Conservation (phyloP, 768 basidiomycete species). For the Nidularia pulvinata region DNA sequence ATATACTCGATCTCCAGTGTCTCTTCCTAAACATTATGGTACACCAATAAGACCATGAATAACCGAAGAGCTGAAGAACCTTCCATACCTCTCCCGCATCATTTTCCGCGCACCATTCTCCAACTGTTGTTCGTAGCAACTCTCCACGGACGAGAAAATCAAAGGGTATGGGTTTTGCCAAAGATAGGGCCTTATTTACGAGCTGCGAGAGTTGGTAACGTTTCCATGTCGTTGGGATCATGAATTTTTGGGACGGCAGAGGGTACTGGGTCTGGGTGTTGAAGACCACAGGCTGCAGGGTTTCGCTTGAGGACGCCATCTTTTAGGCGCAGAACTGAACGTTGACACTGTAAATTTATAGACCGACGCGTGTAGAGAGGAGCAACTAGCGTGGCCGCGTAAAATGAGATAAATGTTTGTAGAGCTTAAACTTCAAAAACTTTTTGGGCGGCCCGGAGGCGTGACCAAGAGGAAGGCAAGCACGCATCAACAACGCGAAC, state of each 20-base stretch:
- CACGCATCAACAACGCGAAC: too few relatives aligned
- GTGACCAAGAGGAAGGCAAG: too few relatives aligned
- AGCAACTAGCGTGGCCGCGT: too few relatives aligned
- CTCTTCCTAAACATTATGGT: slow-evolving; percentile 59
- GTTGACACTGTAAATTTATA: too few relatives aligned
- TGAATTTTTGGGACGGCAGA: slow-evolving; percentile 86
- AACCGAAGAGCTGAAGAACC: too few relatives aligned
- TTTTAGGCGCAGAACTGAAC: too few relatives aligned
- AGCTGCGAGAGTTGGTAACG: slow-evolving; percentile 98
- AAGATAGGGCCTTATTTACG: slow-evolving; percentile 89
- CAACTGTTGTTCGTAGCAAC: slow-evolving; percentile 69
- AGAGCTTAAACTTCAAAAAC: too few relatives aligned
- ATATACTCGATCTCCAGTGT: slow-evolving; percentile 93
- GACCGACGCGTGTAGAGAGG: too few relatives aligned
- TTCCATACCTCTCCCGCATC: slow-evolving; percentile 73
- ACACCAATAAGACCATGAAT: too few relatives aligned
- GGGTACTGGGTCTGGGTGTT: slow-evolving; percentile 73
- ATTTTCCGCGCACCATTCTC: slow-evolving; percentile 73
- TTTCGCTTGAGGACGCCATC: too few relatives aligned
- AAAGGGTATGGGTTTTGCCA: slow-evolving; percentile 79
- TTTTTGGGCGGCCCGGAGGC: too few relatives aligned
- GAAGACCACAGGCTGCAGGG: slow-evolving; percentile 71
- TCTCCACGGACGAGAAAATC: slow-evolving; percentile 91
- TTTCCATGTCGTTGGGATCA: slow-evolving; percentile 89
- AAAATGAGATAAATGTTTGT: too few relatives aligned